Percentiles rank a stretch among this genome's conserved stretches.
Conservation (phyloP, 768 basidiomycete species). For the Asterophora lycoperdoides region DNA sequence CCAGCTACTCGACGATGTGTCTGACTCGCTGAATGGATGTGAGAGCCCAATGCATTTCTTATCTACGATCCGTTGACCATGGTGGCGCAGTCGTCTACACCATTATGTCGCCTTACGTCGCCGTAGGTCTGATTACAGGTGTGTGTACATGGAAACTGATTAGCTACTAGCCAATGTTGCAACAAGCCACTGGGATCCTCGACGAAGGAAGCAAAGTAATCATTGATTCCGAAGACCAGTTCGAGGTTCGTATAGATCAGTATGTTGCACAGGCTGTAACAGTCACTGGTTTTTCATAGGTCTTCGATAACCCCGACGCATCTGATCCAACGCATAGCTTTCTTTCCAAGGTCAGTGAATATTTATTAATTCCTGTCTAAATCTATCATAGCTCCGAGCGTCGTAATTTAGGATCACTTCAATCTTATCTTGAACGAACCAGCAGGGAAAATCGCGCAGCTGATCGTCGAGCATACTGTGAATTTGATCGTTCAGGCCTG, state of each 20-base stretch:
- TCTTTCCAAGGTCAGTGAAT: conserved; percentile 52
- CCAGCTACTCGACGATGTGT: conserved; percentile 54
- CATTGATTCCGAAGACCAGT: conserved; percentile 67
- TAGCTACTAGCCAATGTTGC: conserved; percentile 49
- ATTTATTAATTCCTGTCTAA: not conserved
- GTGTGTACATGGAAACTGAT: not conserved
- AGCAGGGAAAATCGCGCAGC: conserved; percentile 66
- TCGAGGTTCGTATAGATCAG: conserved; percentile 35
- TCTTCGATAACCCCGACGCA: conserved; percentile 62
- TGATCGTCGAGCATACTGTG: conserved; percentile 61
- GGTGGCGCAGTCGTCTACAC: conserved; percentile 52
- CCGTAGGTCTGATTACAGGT: conserved; percentile 31
- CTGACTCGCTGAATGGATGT: conserved; percentile 67
- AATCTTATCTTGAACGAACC: conserved; percentile 69
- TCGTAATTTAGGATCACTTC: conserved; percentile 55
- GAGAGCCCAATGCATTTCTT: conserved; percentile 13
- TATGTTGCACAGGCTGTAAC: not conserved
- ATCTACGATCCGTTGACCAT: conserved; percentile 1
- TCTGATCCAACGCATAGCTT: conserved; percentile 68
- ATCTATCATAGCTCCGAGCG: too few relatives aligned
- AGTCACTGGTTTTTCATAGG: conserved; percentile 28
- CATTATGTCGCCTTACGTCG: conserved; percentile 61
- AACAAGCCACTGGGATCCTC: conserved; percentile 52
- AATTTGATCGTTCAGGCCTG: conserved; percentile 58
- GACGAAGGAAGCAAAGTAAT: conserved; percentile 63